Conservation (phyloP, 1,284 basidiomycete species). For the Cutaneotrichosporon daszewskae region DNA sequence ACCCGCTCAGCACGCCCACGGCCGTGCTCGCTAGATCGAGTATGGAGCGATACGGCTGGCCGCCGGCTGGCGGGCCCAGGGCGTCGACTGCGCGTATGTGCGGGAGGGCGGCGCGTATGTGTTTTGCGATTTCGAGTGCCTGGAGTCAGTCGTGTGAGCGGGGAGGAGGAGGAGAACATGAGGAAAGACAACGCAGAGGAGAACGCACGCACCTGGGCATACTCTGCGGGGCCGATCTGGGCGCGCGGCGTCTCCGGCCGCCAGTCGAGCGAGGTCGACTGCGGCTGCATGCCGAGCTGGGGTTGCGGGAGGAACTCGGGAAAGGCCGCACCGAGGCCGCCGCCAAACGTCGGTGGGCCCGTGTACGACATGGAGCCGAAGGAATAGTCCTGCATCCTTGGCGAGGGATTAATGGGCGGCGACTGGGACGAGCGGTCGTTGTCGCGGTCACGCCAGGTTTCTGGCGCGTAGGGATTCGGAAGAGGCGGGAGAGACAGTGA, state of each 20-base stretch:
- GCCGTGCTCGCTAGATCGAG: conserved; percentile 27
- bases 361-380: too few species aligned
- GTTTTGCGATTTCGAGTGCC: conserved; percentile 25
- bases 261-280: not conserved
- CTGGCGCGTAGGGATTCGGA: too few species aligned
- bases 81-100: conserved; percentile 21
- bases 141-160: conserved; percentile 8
- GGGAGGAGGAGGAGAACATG: too few species aligned
- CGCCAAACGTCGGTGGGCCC: conserved; percentile 4
- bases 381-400: too few species aligned
- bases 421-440: too few species aligned
- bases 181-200: not conserved
- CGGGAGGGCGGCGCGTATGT: conserved; percentile 24
- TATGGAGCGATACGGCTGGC: conserved; percentile 25
- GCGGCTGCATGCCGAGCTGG: not conserved
- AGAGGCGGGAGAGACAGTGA: too few species aligned
- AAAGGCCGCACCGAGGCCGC: conserved; percentile 11
- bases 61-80: conserved; percentile 2
- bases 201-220: conserved; percentile 26
- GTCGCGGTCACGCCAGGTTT: too few species aligned
- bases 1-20: conserved; percentile 22
- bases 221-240: conserved; percentile 23
- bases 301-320: conserved; percentile 9
- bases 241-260: not conserved
- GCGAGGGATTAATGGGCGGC: too few species aligned